A percentile compares a stretch with the other conserved stretches of the same genome.
These are phyloP conservation scores for Hymenoscyphus infarciens DNA, from an alignment of 2,329 filamentous ascomycete species.

Conservation along the genomic window DNA sequence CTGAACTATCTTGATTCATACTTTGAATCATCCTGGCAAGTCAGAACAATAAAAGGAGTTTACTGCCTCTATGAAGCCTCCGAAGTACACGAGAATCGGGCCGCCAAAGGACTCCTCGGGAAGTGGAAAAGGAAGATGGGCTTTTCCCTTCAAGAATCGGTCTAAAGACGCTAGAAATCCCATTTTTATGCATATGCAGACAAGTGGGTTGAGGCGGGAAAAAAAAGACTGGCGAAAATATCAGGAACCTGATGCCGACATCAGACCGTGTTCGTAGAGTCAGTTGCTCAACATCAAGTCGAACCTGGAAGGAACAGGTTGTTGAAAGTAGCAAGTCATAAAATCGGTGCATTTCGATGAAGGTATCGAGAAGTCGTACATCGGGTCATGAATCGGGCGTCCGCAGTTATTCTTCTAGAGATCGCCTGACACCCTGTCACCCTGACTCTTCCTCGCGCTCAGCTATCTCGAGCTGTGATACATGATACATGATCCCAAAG, in stretches of 20 bases:
- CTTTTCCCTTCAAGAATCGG: conserved; percentile 2
- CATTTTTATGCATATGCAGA: conserved; percentile 1
- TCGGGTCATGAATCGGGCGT: neutral
- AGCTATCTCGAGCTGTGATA: neutral
- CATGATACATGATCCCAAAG: neutral
- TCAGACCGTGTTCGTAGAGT: neutral
- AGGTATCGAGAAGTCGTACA: neutral
- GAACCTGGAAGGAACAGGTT: too few species aligned
- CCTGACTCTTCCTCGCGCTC: neutral
- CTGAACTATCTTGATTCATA: too few species aligned
- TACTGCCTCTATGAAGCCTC: too few species aligned
- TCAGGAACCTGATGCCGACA: neutral
- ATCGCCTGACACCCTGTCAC: neutral
- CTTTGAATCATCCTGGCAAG: too few species aligned
- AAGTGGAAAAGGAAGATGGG: neutral
- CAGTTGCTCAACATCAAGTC: neutral
- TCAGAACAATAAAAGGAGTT: too few species aligned
- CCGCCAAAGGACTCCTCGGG: neutral
- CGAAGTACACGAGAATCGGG: too few species aligned
- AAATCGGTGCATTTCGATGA: neutral
- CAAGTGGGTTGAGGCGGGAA: neutral
- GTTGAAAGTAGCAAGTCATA: too few species aligned
- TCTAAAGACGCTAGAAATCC: neutral
- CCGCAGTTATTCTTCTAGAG: neutral
- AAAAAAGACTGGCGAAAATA: neutral